Evolutionary conservation across 176 grass and related monocot genomes (phyloP), one percentile per base, ranked within the genome.

Genomic region (Paspalum vaginatum): DNA sequence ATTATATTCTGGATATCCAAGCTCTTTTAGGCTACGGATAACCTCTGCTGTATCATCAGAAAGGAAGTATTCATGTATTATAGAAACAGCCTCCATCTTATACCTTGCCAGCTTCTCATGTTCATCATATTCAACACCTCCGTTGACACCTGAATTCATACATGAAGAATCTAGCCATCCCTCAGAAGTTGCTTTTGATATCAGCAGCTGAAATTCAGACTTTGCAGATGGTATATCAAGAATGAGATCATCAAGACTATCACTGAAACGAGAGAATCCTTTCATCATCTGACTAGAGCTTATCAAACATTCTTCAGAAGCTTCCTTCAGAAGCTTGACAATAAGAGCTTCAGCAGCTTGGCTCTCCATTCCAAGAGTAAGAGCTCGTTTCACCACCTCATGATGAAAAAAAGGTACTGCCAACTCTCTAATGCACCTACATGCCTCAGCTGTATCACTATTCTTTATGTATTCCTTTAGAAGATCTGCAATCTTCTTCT

Each of bases 211-310:
- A 59, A 90, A 97, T 61, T 92, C 77, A 43, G 89, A 72, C 74
- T 94, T 97, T 81, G 89, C 91, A 5, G 91, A 90, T 53, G 95
- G 95, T 72, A 97, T 90, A 76, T 97, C 95, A 80, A 97, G 95
- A 67, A 90, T 89, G 47, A 97, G 87, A 77, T 97, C 95, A 51
- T 94, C 95, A 67, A 97, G 95, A 86, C 83, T 88, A 64, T 97
- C 95, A 9, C 68, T 49, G 37, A 92, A 59, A 70, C 95, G 89
- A 40, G 83, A 84, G 68, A 97, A 94, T 47, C 95, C 95, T 72
- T 97, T 94, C 44, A 84, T 86, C 89, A 94, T 90, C 88, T 97
- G 95, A 64, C 95, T 97, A 81, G 95, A 88, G 86, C 95, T 97
- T 78, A 97, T 89, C 56, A 97, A 44, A 48, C 85, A 74, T 79